Conservation (phyloP, 371 early-diverging fungal species). For the Haplosporangium sp. region DNA sequence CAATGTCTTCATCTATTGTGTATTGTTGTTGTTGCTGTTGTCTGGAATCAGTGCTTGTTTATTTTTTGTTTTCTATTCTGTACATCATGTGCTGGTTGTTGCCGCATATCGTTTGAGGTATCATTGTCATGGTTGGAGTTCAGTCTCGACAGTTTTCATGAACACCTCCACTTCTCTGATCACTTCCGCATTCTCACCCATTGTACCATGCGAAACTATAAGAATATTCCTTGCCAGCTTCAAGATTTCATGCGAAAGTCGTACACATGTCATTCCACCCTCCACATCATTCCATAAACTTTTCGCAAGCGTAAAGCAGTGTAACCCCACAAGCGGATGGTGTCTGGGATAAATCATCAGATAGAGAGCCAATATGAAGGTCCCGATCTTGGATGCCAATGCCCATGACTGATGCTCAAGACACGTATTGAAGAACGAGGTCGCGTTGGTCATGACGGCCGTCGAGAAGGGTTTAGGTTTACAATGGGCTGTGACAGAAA, state of each 20-base stretch:
- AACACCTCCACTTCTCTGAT: slow-evolving; percentile 36
- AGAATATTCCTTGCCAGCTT: slow-evolving; percentile 28
- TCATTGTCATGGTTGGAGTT: slow-evolving; percentile 16
- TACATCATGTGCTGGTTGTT: neutral
- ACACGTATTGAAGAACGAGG: slow-evolving; percentile 45
- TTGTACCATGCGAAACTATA: slow-evolving; percentile 30
- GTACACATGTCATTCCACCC: slow-evolving; percentile 41
- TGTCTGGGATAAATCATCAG: slow-evolving; percentile 74
- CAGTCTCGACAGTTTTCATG: slow-evolving; percentile 43
- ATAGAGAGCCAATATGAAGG: slow-evolving; percentile 75
- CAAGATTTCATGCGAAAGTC: slow-evolving; percentile 36
- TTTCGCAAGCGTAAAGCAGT: slow-evolving; percentile 72
- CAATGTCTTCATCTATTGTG: neutral
- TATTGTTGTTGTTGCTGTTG: too few relatives aligned
- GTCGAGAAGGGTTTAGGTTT: slow-evolving; percentile 49
- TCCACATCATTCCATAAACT: slow-evolving; percentile 69
- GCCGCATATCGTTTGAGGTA: neutral
- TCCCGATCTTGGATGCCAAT: slow-evolving; percentile 65
- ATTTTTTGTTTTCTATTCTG: neutral
- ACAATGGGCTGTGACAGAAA: slow-evolving; percentile 23
- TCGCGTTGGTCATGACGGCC: slow-evolving; percentile 51
- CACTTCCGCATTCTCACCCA: slow-evolving; percentile 27
- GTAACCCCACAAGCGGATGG: slow-evolving; percentile 79
- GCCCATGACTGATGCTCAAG: slow-evolving; percentile 57
- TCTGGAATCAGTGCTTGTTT: too few relatives aligned